A percentile compares a stretch with the other conserved stretches of the same genome.
Evolutionary conservation across 768 basidiomycete species (phyloP).

Genomic region (Amylocystis lapponica): DNA sequence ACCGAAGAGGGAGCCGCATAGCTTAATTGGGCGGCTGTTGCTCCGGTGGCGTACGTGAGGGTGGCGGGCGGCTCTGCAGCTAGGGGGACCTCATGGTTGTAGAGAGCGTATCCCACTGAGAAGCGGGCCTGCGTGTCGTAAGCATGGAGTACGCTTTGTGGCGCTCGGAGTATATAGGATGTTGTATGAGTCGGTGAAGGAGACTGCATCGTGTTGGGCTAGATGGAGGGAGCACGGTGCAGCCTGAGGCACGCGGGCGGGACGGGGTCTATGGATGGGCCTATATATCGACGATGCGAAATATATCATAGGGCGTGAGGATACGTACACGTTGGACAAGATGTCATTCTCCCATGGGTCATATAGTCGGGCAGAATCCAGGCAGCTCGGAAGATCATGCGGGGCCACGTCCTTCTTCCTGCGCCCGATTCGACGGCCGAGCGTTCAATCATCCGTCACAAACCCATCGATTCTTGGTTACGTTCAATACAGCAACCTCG

Average conservation of each 20-base stretch:
- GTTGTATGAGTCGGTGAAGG: slow-evolving; percentile 5
- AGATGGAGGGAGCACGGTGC: not conserved
- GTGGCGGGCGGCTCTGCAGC: slow-evolving; percentile 9
- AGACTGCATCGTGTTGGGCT: slow-evolving; percentile 4
- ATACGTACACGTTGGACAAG: not conserved
- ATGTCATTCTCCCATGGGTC: not conserved
- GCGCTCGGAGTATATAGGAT: slow-evolving; percentile 7
- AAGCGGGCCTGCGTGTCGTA: slow-evolving; percentile 14
- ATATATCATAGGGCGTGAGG: not conserved
- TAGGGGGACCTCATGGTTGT: slow-evolving; percentile 9
- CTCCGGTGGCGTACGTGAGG: slow-evolving; percentile 12
- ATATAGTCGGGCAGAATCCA: not conserved
- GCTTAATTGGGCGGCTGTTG: slow-evolving; percentile 8
- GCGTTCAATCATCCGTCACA: too few species aligned
- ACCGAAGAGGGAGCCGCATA: slow-evolving; percentile 14
- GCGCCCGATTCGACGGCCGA: slow-evolving; percentile 1
- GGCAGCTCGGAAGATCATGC: slow-evolving; percentile 2
- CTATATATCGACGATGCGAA: slow-evolving; percentile 11
- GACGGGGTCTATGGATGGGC: slow-evolving; percentile 5
- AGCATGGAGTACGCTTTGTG: slow-evolving; percentile 10
- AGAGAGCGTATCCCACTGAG: slow-evolving; percentile 17
- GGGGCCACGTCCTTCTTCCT: not conserved
- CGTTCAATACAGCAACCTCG: too few species aligned
- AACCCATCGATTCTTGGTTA: too few species aligned
- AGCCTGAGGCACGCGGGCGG: slow-evolving; percentile 11